phyloP scores from a whole-genome alignment of 2,329 filamentous ascomycete species.

The Exophiala xenobiotica region DNA sequence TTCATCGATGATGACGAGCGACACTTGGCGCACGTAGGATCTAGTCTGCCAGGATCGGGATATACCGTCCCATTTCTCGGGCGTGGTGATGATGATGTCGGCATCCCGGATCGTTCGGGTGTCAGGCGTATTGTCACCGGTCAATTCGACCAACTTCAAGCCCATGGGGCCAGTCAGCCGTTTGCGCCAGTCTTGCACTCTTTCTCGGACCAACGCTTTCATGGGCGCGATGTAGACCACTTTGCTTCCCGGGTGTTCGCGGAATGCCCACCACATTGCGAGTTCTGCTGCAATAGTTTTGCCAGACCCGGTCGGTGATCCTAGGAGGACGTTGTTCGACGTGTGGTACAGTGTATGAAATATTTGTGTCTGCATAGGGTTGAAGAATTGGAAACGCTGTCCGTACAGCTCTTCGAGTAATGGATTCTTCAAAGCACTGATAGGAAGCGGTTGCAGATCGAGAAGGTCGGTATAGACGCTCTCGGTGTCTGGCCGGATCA shows the following conservation, averaged over 20 bases:
- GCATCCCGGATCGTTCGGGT: slow-evolving; percentile 93
- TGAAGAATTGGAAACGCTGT: slow-evolving; percentile 91
- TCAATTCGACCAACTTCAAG: slow-evolving; percentile 88
- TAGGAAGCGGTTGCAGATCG: slow-evolving; percentile 83
- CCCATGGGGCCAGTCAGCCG: slow-evolving; percentile 80
- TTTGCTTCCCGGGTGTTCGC: slow-evolving; percentile 89
- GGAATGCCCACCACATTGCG: slow-evolving; percentile 99
- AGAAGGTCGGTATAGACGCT: slow-evolving; percentile 94
- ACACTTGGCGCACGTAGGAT: slow-evolving; percentile 92
- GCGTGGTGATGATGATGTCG: slow-evolving; percentile 96
- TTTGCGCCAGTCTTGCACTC: slow-evolving; percentile 90
- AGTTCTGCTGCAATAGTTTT: slow-evolving; percentile 96
- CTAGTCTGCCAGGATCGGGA: slow-evolving; percentile 98
- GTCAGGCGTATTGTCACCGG: slow-evolving; percentile 96
- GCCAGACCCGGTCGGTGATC: slow-evolving; percentile 93
- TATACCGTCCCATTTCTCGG: slow-evolving; percentile 99
- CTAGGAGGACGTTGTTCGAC: slow-evolving; percentile 83
- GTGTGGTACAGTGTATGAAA: slow-evolving; percentile 97
- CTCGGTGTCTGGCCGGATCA: slow-evolving; percentile 95
- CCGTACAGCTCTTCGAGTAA: slow-evolving; percentile 84
- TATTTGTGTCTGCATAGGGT: slow-evolving; percentile 98
- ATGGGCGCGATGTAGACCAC: slow-evolving; percentile 99
- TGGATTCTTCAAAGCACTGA: slow-evolving; percentile 83
- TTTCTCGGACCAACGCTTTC: slow-evolving; percentile 95
- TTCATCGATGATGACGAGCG: slow-evolving; percentile 96